Conservation (phyloP, 257 asterid genomes). For the Eustoma russellianum region DNA sequence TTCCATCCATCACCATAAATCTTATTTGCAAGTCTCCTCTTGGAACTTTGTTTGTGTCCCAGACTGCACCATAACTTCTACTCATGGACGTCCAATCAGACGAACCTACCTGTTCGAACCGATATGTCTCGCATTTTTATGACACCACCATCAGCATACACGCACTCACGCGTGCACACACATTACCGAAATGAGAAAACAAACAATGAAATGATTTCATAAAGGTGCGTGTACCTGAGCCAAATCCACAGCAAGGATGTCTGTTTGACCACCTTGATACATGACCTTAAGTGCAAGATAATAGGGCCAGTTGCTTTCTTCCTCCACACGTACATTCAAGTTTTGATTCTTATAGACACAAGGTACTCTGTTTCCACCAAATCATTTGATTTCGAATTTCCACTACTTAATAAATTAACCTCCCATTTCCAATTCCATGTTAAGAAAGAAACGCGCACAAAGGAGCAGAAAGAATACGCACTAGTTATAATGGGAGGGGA, state of each 20-base stretch:
- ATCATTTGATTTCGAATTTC: too few species aligned
- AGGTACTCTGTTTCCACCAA: slow-evolving; percentile 35
- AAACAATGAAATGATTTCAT: neutral
- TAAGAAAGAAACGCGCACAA: too few species aligned
- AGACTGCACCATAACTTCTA: slow-evolving; percentile 57
- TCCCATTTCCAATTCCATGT: too few species aligned
- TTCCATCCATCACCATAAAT: slow-evolving; percentile 62
- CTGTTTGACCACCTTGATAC: slow-evolving; percentile 85
- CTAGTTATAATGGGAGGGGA: too few species aligned
- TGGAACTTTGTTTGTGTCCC: slow-evolving; percentile 72
- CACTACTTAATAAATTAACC: too few species aligned
- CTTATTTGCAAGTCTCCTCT: slow-evolving; percentile 55
- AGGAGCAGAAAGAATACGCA: too few species aligned
- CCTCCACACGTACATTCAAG: slow-evolving; percentile 57
- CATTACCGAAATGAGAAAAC: too few species aligned
- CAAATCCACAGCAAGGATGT: slow-evolving; percentile 45
- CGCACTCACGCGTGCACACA: too few species aligned
- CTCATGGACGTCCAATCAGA: slow-evolving; percentile 57
- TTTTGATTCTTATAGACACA: slow-evolving; percentile 52
- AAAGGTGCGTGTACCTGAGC: slow-evolving; percentile 40
- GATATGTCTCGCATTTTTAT: slow-evolving; percentile 17
- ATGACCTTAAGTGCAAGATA: slow-evolving; percentile 49
- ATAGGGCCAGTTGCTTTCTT: slow-evolving; percentile 59
- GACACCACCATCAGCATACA: neutral
- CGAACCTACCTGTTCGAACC: slow-evolving; percentile 50